phyloP scores from a whole-genome alignment of 805 yeast species.

The Wickerhamiella cacticola region DNA sequence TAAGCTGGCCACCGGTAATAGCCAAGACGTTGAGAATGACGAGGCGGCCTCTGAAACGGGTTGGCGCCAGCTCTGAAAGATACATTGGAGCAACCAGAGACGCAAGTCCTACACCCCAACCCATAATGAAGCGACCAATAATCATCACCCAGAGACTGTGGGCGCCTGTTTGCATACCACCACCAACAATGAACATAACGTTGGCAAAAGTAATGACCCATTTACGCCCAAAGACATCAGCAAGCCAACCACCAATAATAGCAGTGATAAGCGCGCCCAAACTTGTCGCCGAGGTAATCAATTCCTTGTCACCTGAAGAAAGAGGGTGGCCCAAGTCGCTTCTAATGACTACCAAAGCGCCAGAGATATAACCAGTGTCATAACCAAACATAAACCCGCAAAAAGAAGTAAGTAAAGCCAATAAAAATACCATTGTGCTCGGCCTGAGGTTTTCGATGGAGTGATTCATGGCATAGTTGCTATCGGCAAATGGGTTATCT shows the following conservation, averaged over 20 bases:
- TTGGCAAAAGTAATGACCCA: slow-evolving; percentile 76
- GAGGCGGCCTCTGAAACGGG: slow-evolving; percentile 79
- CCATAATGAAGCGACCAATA: slow-evolving; percentile 82
- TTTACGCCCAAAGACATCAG: slow-evolving; percentile 77
- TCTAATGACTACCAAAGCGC: slow-evolving; percentile 79
- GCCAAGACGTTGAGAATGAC: slow-evolving; percentile 81
- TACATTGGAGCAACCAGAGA: slow-evolving; percentile 89
- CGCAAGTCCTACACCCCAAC: slow-evolving; percentile 93
- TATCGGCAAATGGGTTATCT: slow-evolving; percentile 5
- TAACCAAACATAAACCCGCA: slow-evolving; percentile 97
- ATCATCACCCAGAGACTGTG: slow-evolving; percentile 82
- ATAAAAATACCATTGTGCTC: slow-evolving; percentile 47
- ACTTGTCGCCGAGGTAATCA: slow-evolving; percentile 89
- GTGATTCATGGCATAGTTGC: slow-evolving; percentile 14
- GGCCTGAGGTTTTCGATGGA: slow-evolving; percentile 27
- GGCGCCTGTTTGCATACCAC: slow-evolving; percentile 72
- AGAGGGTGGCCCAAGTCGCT: slow-evolving; percentile 51
- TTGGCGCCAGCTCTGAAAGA: slow-evolving; percentile 85
- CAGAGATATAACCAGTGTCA: slow-evolving; percentile 93
- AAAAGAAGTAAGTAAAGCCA: slow-evolving; percentile 65
- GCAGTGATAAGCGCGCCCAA: slow-evolving; percentile 83
- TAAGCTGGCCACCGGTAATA: slow-evolving; percentile 87
- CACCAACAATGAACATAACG: slow-evolving; percentile 70
- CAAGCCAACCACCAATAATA: slow-evolving; percentile 62
- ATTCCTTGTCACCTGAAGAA: slow-evolving; percentile 69